Percentiles rank a stretch among this genome's conserved stretches.
Evolutionary conservation across 495 filamentous ascomycete genomes (phyloP).

Genomic region (Astrocystis sublimbata): DNA sequence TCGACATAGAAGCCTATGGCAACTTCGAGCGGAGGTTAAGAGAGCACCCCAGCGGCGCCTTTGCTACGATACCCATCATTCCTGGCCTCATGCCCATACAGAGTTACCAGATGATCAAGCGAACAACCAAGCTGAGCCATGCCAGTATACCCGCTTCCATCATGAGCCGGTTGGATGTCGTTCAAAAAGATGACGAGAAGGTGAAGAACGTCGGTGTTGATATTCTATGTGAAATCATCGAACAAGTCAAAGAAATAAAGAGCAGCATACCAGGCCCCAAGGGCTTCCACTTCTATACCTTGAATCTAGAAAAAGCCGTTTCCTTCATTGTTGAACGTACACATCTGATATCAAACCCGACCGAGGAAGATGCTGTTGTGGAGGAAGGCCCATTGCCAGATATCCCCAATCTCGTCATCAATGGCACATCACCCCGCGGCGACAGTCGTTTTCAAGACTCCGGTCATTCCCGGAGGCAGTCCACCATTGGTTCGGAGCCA

Average conservation of each 20-base stretch:
- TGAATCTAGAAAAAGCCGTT: constrained; percentile 95
- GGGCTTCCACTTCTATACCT: constrained; percentile 96
- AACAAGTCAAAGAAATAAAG: constrained; percentile 64
- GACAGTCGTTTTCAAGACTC: constrained; percentile 23
- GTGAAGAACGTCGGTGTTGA: constrained; percentile 77
- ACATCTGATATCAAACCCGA: constrained; percentile 69
- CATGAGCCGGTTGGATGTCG: constrained; percentile 68
- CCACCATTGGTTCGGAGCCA: constrained; percentile 62
- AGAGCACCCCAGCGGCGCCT: constrained; percentile 79
- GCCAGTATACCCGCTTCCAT: constrained; percentile 73
- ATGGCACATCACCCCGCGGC: constrained; percentile 35
- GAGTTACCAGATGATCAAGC: constrained; percentile 90
- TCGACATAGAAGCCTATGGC: constrained; percentile 79
- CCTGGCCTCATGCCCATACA: constrained; percentile 97
- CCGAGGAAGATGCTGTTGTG: constrained; percentile 48
- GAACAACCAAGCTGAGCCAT: constrained; percentile 94
- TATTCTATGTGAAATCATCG: constrained; percentile 70
- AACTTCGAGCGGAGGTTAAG: constrained; percentile 76
- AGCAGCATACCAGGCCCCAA: constrained; percentile 54
- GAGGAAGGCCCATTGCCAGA: constrained; percentile 48
- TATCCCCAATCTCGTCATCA: constrained; percentile 39
- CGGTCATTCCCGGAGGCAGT: constrained; percentile 38
- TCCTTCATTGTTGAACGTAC: constrained; percentile 87
- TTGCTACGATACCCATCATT: constrained; percentile 87
- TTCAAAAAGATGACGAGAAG: constrained; percentile 87